Base-by-base conservation (phyloP, 2,329 filamentous ascomycete species). In the Pseudogymnoascus sp. region DNA sequence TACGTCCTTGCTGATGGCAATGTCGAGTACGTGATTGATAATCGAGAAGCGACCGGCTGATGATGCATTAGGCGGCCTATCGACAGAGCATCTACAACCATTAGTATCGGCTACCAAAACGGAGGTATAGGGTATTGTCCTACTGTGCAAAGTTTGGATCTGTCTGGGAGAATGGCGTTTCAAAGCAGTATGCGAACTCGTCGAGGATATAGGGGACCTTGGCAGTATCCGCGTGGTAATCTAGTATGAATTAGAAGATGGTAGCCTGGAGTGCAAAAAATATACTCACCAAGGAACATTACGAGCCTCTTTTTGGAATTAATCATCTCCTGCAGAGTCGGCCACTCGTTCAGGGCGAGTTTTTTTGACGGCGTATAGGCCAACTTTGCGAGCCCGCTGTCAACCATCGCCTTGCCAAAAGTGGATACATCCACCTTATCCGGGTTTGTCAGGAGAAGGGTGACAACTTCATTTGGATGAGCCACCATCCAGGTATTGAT, bases 101-200 rank as follows among this genome's bases (percentile, higher is more conserved):
- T 56, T 8, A 56, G 50, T 56, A 56, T 11, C 4, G 5, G 6
- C 6, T 21, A n/a, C 16, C 10, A 21, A 7, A 14, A 4, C n/a
- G 33, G 21, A 26, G 10, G 29, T 19, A 21, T 6, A 19, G 4
- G 16, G 29, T 13, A 56, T 14, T 16, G n/a, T 21, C 50, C 10
- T 35, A 56, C 50, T 56, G 50, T 35, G 85, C 85, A 70, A 89
- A 86, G 14, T 76, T 77, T 0, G 80, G 74, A 60, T 82, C 76
- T 1, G 80, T 82, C 65, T 85, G 84, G 67, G 89, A 85, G 74
- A 82, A 93, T 0, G 82, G 79, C 50, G 88, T 93, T 73, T 93
- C 90, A 77, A 88, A 92, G 67, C 88, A 82, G 74, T 85, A 85
- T 24, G 76, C 75, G 70, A 86, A 89, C 71, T 89, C 81, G 71